Evolutionary conservation across 257 asterid species (phyloP), one percentile per base, ranked within the genome.

Genomic region (Gardenia jasminoides): DNA sequence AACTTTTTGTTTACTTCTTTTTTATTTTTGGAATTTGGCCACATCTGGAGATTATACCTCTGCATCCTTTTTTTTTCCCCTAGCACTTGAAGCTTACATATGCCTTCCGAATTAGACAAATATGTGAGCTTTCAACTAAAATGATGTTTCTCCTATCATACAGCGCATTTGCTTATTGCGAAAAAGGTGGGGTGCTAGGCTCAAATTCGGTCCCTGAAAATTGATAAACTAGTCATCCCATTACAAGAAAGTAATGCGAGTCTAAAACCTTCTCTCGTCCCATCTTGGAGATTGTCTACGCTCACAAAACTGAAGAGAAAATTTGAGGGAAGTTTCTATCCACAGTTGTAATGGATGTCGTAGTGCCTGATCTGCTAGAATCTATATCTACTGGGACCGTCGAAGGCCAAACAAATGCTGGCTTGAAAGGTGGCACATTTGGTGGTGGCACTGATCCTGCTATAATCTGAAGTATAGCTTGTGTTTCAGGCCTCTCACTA

Each of bases 381-480:
- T 90, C 89, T 77, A 72, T 47, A 77, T 75, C 88, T 0, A 72
- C 24, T 3, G 91, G 91, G 16, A 82, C 83, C 10, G 52, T 69
- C 4, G 97, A 72, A 0, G 99, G 98, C 98, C 98, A 95, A 31
- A 92, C 86, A 39, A 95, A 95, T 0, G 99, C 76, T 17, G 99
- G 99, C 90, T 86, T 93, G 80, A 95, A 92, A 5, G 90, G 96
- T 7, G 97, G 97, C 11, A 95, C 97, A 8, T 15, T 13, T 0
- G 96, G 97, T 65, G 81, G 89, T 0, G 92, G 82, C 70, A 88
- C 89, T 3, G 92, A 85, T 5, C 94, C 97, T 2, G 88, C 78
- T 80, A 91, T 83, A 31, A 92, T 93, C 85, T 93, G 98, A 30
- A 87, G 71, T 31, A 95, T 83, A 12, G 81, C 86, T 67, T 86